Base-by-base conservation (phyloP, 306 rosid species). In the Geum urbanum region DNA sequence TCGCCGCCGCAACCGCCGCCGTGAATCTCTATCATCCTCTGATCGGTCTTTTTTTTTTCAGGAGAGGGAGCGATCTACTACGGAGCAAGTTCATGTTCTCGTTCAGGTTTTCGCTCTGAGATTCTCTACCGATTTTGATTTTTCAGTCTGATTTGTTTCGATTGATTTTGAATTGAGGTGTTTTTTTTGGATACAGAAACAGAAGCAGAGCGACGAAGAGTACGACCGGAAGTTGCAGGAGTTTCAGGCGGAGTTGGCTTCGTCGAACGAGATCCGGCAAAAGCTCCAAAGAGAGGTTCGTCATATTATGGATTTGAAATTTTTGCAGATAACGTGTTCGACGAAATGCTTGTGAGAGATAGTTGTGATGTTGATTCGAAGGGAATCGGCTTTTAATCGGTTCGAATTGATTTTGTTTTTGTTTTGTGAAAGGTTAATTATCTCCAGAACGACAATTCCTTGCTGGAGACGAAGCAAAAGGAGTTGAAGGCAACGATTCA, bases 151-250 rank as follows among this genome's bases (percentile, higher is more conserved):
- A 0, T 40, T 54, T 72, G 1, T 41, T 41, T 55, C 10, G 16
- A 55, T 22, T n/a, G 56, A 51, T 3, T 4, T 11, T 14, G 3
- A 74, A 46, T 22, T 50, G 18, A 59, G 74, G 56, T 45, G 59
- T n/a, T n/a, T 73, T 80, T 27, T 73, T 80, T 69, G 60, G 77
- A 44, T 66, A 9, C 81, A 91, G 97, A 91, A 83, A 74, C 87
- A 83, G 67, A 88, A 81, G 85, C 85, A 78, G 74, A 69, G 66
- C n/a, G 92, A 91, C 74, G 97, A 88, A 70, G 95, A 88, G 67
- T 75, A 60, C 24, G 72, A 74, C 70, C 78, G 86, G 75, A 86
- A 69, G 76, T 63, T 91, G n/a, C 90, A 84, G 72, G 90, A 86
- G 19, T 48, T 83, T 78, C 87, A 80, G 77, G 74, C 65, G 5